Evolutionary conservation across 1,284 basidiomycete genomes (phyloP).

Genomic region (Pseudozyma thailandica): DNA sequence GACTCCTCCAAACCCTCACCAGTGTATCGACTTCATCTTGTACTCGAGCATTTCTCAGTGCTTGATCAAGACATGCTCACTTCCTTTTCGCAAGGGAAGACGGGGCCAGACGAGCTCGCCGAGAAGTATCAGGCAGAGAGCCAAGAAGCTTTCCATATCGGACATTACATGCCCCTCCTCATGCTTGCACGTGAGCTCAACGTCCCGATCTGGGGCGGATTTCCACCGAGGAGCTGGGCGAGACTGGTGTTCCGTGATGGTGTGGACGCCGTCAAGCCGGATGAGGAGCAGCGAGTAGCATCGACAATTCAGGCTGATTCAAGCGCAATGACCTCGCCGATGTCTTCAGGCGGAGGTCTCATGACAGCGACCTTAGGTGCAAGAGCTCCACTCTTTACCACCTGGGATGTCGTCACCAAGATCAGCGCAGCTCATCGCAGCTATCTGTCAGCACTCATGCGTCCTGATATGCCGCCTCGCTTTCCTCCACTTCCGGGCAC

Average conservation of each 20-base stretch:
- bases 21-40: slow-evolving; percentile 42
- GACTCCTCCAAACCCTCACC: background rate
- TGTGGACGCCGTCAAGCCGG: slow-evolving; percentile 29
- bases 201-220: slow-evolving; percentile 58
- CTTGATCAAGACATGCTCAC: slow-evolving; percentile 52
- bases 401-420: slow-evolving; percentile 41
- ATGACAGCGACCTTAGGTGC: background rate
- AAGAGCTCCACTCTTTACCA: slow-evolving; percentile 30
- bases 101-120: slow-evolving; percentile 26
- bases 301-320: background rate
- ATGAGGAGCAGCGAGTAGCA: slow-evolving; percentile 16
- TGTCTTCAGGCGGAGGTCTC: background rate
- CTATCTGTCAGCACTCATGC: slow-evolving; percentile 52
- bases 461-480: slow-evolving; percentile 46
- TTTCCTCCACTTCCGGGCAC: slow-evolving; percentile 27
- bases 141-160: slow-evolving; percentile 49
- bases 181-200: slow-evolving; percentile 52
- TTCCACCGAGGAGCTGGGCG: slow-evolving; percentile 57
- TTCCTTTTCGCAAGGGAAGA: slow-evolving; percentile 20
- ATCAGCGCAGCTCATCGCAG: slow-evolving; percentile 50
- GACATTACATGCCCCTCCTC: slow-evolving; percentile 55
- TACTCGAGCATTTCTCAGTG: slow-evolving; percentile 58
- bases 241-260: slow-evolving; percentile 41
- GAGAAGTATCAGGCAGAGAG: slow-evolving; percentile 29
- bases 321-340: background rate